Conservation (phyloP, 495 filamentous ascomycete species). For the Penicillium crystallinum region DNA sequence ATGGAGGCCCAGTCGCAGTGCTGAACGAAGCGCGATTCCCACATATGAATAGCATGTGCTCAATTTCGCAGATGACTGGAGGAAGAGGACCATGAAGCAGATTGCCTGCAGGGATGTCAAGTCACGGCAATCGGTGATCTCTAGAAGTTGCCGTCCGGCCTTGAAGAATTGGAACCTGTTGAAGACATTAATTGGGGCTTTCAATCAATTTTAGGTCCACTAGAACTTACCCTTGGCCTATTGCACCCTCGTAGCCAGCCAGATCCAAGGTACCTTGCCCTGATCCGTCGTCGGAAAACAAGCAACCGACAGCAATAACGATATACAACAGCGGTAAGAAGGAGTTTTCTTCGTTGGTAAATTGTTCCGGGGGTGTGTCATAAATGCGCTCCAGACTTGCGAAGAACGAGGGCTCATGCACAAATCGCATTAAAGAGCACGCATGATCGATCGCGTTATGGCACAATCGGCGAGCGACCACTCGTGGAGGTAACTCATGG, state of each 20-base stretch:
- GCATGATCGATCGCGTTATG: slow-evolving; percentile 78
- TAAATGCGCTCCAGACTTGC: slow-evolving; percentile 75
- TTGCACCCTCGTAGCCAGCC: slow-evolving; percentile 63
- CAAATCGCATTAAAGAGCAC: slow-evolving; percentile 73
- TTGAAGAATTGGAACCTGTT: slow-evolving; percentile 79
- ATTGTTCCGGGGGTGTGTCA: slow-evolving; percentile 61
- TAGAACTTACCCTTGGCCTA: slow-evolving; percentile 68
- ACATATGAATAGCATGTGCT: slow-evolving; percentile 93
- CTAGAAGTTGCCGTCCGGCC: slow-evolving; percentile 71
- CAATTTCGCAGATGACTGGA: slow-evolving; percentile 85
- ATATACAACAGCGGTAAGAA: slow-evolving; percentile 83
- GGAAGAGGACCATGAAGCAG: slow-evolving; percentile 87
- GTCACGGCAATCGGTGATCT: slow-evolving; percentile 89
- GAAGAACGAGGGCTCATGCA: slow-evolving; percentile 87
- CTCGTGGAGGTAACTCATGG: slow-evolving; percentile 65
- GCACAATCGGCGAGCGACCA: slow-evolving; percentile 63
- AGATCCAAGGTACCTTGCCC: slow-evolving; percentile 36
- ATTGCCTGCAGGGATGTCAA: slow-evolving; percentile 79
- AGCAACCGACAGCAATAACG: slow-evolving; percentile 77
- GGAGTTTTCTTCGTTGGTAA: slow-evolving; percentile 66
- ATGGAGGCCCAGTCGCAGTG: slow-evolving; percentile 82
- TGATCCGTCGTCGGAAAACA: slow-evolving; percentile 59
- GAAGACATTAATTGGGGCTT: not conserved
- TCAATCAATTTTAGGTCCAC: not conserved
- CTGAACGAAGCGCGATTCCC: slow-evolving; percentile 81